phyloP scores from a whole-genome alignment of 768 basidiomycete genomes.

The Russula ochroleuca region DNA sequence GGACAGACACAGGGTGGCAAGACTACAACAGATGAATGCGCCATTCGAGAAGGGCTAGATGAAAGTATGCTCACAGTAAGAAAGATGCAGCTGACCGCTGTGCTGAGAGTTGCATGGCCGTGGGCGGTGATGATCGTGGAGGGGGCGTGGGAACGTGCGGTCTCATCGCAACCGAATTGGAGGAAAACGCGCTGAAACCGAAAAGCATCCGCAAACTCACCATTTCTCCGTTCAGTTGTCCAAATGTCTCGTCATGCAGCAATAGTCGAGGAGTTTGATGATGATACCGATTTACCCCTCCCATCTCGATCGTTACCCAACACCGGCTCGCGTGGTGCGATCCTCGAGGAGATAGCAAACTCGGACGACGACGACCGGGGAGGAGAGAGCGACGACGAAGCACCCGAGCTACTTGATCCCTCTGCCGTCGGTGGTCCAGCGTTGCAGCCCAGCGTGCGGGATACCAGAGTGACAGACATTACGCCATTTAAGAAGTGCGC shows the following conservation, averaged over 20 bases:
- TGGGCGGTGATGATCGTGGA: constrained; percentile 6
- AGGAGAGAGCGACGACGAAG: constrained; percentile 28
- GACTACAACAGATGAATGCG: constrained; percentile 6
- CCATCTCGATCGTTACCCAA: constrained; percentile 63
- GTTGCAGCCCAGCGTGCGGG: constrained; percentile 27
- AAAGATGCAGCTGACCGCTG: constrained; percentile 5
- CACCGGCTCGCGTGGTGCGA: constrained; percentile 64
- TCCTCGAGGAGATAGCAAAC: constrained; percentile 60
- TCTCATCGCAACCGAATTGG: constrained; percentile 4
- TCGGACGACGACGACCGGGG: constrained; percentile 52
- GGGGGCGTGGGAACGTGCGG: constrained; percentile 22
- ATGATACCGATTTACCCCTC: constrained; percentile 87
- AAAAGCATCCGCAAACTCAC: not conserved
- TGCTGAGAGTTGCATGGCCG: constrained; percentile 9
- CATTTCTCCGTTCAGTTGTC: not conserved
- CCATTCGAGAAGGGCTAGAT: not conserved
- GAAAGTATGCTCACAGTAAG: constrained; percentile 9
- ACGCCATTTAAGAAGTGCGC: constrained; percentile 81
- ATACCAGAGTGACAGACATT: constrained; percentile 54
- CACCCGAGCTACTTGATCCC: constrained; percentile 40
- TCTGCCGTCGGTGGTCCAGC: constrained; percentile 51
- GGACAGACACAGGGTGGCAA: constrained; percentile 14
- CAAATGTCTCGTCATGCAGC: constrained; percentile 67
- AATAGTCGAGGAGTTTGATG: constrained; percentile 81
- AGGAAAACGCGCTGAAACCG: not conserved